Evolutionary conservation across 768 basidiomycete genomes (phyloP).

Genomic region (Hypholoma fasciculare): DNA sequence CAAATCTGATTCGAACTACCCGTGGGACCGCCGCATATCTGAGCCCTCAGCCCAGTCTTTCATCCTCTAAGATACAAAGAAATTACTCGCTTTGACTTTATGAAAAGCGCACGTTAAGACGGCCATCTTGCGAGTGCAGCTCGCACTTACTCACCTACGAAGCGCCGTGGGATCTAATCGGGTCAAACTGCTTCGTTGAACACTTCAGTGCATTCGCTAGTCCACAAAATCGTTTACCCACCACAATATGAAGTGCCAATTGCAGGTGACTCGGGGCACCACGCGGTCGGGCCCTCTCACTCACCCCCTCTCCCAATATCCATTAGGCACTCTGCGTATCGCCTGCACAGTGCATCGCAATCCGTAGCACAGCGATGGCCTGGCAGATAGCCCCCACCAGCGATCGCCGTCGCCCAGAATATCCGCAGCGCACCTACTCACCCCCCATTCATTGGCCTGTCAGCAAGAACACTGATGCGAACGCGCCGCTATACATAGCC

Average conservation of each 20-base stretch:
- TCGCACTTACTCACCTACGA: background rate
- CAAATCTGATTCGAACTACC: constrained; percentile 14
- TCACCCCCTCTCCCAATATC: background rate
- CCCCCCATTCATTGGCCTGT: background rate
- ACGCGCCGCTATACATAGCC: background rate
- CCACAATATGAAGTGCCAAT: constrained; percentile 5
- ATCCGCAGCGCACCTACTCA: background rate
- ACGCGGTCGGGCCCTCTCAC: background rate
- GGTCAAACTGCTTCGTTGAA: too few species aligned
- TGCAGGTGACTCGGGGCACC: constrained; percentile 10
- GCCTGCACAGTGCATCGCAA: background rate
- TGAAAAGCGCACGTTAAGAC: background rate
- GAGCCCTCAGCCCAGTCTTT: constrained; percentile 17
- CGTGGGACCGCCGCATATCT: constrained; percentile 19
- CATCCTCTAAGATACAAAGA: constrained; percentile 4
- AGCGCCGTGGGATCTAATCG: background rate
- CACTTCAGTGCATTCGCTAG: background rate
- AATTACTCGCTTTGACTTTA: constrained; percentile 14
- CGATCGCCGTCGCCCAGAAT: background rate
- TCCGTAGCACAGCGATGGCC: background rate
- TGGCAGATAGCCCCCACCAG: background rate
- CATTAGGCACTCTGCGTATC: constrained; percentile 3
- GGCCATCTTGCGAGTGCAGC: background rate
- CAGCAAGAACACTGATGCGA: background rate
- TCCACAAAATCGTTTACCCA: constrained; percentile 7